phyloP scores from a whole-genome alignment of 768 basidiomycete genomes.

The Rubroboletus satanas region DNA sequence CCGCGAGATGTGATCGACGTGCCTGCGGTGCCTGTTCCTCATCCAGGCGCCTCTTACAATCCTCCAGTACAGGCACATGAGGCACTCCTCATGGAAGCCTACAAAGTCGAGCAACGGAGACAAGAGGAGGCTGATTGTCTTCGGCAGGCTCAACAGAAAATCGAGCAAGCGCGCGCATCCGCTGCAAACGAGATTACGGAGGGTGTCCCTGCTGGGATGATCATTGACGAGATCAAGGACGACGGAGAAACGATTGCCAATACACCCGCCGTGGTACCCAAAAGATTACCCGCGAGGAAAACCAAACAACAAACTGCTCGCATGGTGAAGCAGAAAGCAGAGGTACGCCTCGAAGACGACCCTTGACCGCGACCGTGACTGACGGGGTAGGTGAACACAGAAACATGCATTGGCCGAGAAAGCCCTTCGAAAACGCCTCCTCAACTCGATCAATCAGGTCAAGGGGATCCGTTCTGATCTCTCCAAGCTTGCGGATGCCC shows the following conservation, averaged over 20 bases:
- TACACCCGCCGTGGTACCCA: constrained; percentile 33
- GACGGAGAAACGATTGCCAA: constrained; percentile 36
- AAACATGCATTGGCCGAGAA: constrained; percentile 62
- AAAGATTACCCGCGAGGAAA: constrained; percentile 44
- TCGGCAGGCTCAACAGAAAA: constrained; percentile 50
- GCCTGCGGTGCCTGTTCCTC: constrained; percentile 67
- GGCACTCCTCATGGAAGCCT: constrained; percentile 64
- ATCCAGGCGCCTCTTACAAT: constrained; percentile 87
- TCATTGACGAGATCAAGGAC: constrained; percentile 43
- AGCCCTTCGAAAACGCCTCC: constrained; percentile 55
- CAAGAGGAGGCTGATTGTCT: constrained; percentile 51
- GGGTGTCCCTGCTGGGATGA: constrained; percentile 62
- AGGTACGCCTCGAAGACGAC: constrained; percentile 41
- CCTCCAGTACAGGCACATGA: constrained; percentile 72
- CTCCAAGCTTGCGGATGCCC: constrained; percentile 34
- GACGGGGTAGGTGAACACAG: constrained; percentile 31
- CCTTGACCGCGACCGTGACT: not conserved
- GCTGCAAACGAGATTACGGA: constrained; percentile 31
- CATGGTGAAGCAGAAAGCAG: constrained; percentile 57
- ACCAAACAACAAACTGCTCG: constrained; percentile 68
- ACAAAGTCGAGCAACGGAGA: constrained; percentile 59
- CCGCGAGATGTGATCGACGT: constrained; percentile 53
- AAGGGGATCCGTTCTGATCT: constrained; percentile 48
- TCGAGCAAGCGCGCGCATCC: constrained; percentile 44
- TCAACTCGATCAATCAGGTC: constrained; percentile 53